These are phyloP conservation scores for Arxiozyma bovina DNA, from an alignment of 1,139 yeast species.

Conservation along the genomic window DNA sequence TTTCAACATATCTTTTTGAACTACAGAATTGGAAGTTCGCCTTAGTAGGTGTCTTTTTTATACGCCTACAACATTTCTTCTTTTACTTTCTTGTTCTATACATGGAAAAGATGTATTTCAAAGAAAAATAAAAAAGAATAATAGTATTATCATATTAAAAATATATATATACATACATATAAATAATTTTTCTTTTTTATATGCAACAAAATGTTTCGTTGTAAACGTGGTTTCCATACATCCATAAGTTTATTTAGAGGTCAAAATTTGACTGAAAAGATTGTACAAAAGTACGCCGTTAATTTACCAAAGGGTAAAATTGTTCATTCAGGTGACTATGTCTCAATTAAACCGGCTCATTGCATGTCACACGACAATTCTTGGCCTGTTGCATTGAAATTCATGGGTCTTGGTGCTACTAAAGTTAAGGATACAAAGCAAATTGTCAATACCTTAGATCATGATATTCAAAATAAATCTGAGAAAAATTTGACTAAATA, in stretches of 20 bases:
- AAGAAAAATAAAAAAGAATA: background rate
- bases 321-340: conserved; percentile 88
- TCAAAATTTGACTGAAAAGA: conserved; percentile 89
- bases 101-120: too few relatives aligned
- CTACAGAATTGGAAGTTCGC: too few relatives aligned
- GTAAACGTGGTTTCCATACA: conserved; percentile 14
- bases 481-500: conserved; percentile 85
- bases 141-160: too few relatives aligned
- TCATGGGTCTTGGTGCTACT: conserved; percentile 88
- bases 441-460: conserved; percentile 92
- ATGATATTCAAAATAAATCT: conserved; percentile 89
- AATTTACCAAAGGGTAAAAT: conserved; percentile 62
- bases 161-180: too few relatives aligned
- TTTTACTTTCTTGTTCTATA: too few relatives aligned
- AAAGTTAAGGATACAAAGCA: conserved; percentile 53
- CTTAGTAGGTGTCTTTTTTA: too few relatives aligned
- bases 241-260: conserved; percentile 20
- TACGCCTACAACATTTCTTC: too few relatives aligned
- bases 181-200: background rate
- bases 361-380: conserved; percentile 99
- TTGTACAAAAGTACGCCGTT: conserved; percentile 87
- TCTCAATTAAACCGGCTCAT: conserved; percentile 88
- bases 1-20: too few relatives aligned
- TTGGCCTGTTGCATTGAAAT: conserved; percentile 26
- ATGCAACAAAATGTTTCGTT: conserved; percentile 9